Conservation (phyloP, 1,284 basidiomycete species). For the Stereum hirsutum region DNA sequence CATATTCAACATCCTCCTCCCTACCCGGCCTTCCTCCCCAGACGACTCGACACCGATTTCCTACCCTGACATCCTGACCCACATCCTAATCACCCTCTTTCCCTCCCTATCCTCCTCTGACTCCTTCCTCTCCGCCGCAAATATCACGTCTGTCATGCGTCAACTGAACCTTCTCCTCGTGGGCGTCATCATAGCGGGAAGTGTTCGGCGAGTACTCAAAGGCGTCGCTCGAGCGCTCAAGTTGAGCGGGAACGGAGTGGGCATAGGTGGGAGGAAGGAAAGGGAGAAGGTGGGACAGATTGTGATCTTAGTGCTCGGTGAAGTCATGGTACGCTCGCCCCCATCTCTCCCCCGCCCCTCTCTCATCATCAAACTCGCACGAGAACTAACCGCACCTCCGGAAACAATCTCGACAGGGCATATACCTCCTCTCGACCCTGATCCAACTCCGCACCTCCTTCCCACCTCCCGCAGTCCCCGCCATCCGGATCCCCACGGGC, state of each 20-base stretch:
- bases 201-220: slow-evolving; percentile 54
- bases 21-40: background rate
- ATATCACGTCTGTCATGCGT: slow-evolving; percentile 31
- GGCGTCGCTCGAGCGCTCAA: slow-evolving; percentile 49
- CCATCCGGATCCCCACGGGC: slow-evolving; percentile 12
- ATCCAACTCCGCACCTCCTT: slow-evolving; percentile 72
- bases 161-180: slow-evolving; percentile 65
- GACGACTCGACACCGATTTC: slow-evolving; percentile 9
- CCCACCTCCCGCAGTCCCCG: slow-evolving; percentile 35
- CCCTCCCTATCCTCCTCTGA: no score
- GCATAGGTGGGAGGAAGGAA: background rate
- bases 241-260: background rate
- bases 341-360: background rate
- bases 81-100: slow-evolving; percentile 39
- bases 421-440: slow-evolving; percentile 69
- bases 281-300: slow-evolving; percentile 24
- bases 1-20: slow-evolving; percentile 30
- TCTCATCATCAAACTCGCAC: background rate
- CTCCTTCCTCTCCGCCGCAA: slow-evolving; percentile 29
- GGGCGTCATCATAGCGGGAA: slow-evolving; percentile 63
- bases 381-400: no score
- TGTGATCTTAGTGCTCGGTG: slow-evolving; percentile 64
- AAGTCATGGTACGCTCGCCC: slow-evolving; percentile 54
- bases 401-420: slow-evolving; percentile 38
- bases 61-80: slow-evolving; percentile 54